Percentiles rank a stretch among this genome's conserved stretches.
phyloP scores from a whole-genome alignment of 805 yeast species.

The Yarrowia divulgata region DNA sequence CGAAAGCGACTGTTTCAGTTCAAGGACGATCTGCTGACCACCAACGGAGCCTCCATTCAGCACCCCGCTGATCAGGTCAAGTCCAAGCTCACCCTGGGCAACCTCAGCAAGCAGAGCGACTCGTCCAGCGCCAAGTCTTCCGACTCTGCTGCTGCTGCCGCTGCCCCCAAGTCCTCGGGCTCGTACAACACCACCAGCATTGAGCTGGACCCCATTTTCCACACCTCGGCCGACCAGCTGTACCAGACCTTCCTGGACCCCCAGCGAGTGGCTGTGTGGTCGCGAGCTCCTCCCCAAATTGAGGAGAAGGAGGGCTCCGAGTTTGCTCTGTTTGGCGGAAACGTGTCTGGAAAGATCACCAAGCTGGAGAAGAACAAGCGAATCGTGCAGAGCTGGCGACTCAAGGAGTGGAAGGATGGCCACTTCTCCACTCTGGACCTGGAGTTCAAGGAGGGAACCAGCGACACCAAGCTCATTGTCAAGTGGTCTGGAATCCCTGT shows the following conservation, averaged over 20 bases:
- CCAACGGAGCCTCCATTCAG: slow-evolving; percentile 87
- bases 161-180: slow-evolving; percentile 32
- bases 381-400: slow-evolving; percentile 83
- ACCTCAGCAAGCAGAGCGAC: slow-evolving; percentile 51
- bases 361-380: slow-evolving; percentile 64
- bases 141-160: slow-evolving; percentile 52
- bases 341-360: slow-evolving; percentile 72
- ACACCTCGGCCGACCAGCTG: slow-evolving; percentile 86
- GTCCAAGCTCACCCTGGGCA: slow-evolving; percentile 62
- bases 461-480: slow-evolving; percentile 82
- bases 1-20: slow-evolving; percentile 67
- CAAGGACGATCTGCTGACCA: slow-evolving; percentile 76
- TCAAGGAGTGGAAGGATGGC: slow-evolving; percentile 86
- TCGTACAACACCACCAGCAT: slow-evolving; percentile 79
- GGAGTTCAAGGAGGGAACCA: slow-evolving; percentile 74
- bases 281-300: slow-evolving; percentile 71
- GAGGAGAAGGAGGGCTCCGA: slow-evolving; percentile 64
- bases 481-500: slow-evolving; percentile 88
- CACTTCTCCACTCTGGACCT: slow-evolving; percentile 76
- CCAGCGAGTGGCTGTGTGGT: slow-evolving; percentile 86
- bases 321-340: slow-evolving; percentile 85
- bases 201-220: slow-evolving; percentile 78
- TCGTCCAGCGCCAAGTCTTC: slow-evolving; percentile 41
- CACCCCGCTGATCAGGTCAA: slow-evolving; percentile 70
- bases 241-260: slow-evolving; percentile 79